A percentile compares a stretch with the other conserved stretches of the same genome.
phyloP scores from a whole-genome alignment of 352 stramenopile species.

The Pythium chondricola region DNA sequence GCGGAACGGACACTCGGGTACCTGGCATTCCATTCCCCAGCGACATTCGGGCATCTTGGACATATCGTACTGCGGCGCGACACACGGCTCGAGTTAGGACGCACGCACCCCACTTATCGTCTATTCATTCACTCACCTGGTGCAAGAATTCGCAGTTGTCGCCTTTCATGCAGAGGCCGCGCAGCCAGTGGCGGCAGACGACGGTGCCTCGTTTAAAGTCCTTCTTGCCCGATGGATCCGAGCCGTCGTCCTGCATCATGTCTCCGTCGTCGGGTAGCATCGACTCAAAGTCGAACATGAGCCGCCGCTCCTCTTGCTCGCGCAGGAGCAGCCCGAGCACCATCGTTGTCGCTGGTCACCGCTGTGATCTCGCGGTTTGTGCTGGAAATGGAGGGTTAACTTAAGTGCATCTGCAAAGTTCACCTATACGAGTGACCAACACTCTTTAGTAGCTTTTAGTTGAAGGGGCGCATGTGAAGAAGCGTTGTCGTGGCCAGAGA shows the following conservation, averaged over 20 bases:
- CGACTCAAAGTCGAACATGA: constrained; percentile 84
- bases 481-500: background rate
- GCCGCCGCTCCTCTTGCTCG: constrained; percentile 68
- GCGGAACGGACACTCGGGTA: constrained; percentile 95
- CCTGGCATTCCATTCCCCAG: constrained; percentile 95
- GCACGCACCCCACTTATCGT: no score
- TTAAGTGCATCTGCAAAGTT: background rate
- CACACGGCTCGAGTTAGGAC: no score
- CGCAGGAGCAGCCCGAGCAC: constrained; percentile 71
- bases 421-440: constrained; percentile 5
- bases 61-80: constrained; percentile 79
- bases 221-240: constrained; percentile 53
- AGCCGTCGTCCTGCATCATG: constrained; percentile 35
- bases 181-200: constrained; percentile 97
- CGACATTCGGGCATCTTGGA: constrained; percentile 96
- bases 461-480: background rate
- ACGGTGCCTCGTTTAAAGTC: constrained; percentile 92
- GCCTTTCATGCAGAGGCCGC: constrained; percentile 97
- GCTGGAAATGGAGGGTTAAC: constrained; percentile 1
- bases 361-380: background rate
- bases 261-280: constrained; percentile 61
- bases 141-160: constrained; percentile 97
- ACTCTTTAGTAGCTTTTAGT: background rate
- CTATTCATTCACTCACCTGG: no score
- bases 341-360: constrained; percentile 23